A percentile compares a stretch with the other conserved stretches of the same genome.
phyloP scores from a whole-genome alignment of 805 yeast species.

The Metschnikowia baotianmanensis region DNA sequence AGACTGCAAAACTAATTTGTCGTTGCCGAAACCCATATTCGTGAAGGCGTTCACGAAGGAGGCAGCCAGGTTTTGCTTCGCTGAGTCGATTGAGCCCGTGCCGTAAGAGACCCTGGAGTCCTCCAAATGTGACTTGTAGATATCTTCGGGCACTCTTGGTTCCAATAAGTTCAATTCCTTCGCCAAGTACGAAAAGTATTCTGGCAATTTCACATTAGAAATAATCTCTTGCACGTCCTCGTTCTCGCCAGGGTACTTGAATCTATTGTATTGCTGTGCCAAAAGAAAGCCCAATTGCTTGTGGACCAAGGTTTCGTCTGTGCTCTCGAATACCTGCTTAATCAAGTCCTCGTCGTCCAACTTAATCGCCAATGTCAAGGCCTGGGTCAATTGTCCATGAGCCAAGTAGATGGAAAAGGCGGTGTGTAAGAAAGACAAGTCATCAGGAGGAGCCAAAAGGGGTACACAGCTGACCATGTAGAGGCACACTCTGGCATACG shows the following conservation, averaged over 20 bases:
- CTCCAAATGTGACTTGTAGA: constrained; percentile 88
- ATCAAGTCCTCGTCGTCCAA: constrained; percentile 80
- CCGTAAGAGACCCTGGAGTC: constrained; percentile 58
- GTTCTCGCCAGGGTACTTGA: constrained; percentile 56
- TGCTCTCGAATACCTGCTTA: constrained; percentile 75
- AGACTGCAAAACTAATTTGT: constrained; percentile 59
- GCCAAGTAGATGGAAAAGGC: constrained; percentile 83
- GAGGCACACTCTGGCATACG: constrained; percentile 85
- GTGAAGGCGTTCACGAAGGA: constrained; percentile 91
- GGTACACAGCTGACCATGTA: constrained; percentile 98
- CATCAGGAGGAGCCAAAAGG: constrained; percentile 92
- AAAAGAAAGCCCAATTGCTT: constrained; percentile 90
- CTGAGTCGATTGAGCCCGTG: constrained; percentile 66
- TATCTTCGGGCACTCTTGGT: constrained; percentile 93
- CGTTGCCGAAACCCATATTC: constrained; percentile 88
- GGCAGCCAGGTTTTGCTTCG: constrained; percentile 91
- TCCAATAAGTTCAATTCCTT: constrained; percentile 85
- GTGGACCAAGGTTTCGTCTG: constrained; percentile 69
- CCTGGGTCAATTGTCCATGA: constrained; percentile 81
- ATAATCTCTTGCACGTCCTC: constrained; percentile 80
- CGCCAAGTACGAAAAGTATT: constrained; percentile 74
- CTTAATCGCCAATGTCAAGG: constrained; percentile 83
- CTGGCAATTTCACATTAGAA: constrained; percentile 74
- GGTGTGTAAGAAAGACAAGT: constrained; percentile 76
- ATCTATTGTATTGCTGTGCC: constrained; percentile 82